A percentile compares a stretch with the other conserved stretches of the same genome.
Conservation (phyloP, 352 stramenopile genomes). For the Pythium oligandrum region DNA sequence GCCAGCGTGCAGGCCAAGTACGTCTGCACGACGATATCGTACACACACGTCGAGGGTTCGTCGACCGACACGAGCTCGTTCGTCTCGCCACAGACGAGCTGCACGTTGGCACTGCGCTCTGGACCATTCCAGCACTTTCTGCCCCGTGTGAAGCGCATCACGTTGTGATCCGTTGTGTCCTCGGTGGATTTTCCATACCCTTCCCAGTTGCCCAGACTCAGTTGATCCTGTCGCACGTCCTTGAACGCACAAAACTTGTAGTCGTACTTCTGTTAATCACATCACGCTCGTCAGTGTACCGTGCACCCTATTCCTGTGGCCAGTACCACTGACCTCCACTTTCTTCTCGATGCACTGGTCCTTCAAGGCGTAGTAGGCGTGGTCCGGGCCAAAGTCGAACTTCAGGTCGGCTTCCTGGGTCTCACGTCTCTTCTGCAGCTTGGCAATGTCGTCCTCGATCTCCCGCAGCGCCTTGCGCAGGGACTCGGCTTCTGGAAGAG, state of each 20-base stretch:
- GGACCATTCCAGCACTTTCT: slow-evolving; percentile 92
- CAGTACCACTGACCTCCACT: slow-evolving; percentile 43
- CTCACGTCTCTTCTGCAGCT: slow-evolving; percentile 44
- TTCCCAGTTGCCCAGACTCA: slow-evolving; percentile 76
- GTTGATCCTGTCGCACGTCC: slow-evolving; percentile 74
- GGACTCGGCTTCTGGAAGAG: slow-evolving; percentile 56
- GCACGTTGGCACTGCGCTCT: slow-evolving; percentile 65
- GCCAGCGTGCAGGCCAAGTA: slow-evolving; percentile 53
- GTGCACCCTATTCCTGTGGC: no score
- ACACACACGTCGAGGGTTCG: slow-evolving; percentile 91
- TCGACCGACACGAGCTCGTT: slow-evolving; percentile 87
- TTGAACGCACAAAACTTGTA: slow-evolving; percentile 89
- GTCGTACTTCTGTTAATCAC: slow-evolving; percentile 58
- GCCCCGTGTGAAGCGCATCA: slow-evolving; percentile 76
- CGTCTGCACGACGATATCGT: slow-evolving; percentile 82
- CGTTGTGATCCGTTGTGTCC: slow-evolving; percentile 30
- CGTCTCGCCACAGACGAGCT: slow-evolving; percentile 73
- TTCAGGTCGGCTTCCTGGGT: slow-evolving; percentile 31
- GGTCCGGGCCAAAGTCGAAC: slow-evolving; percentile 64
- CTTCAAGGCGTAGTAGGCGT: slow-evolving; percentile 71
- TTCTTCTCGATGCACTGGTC: slow-evolving; percentile 73
- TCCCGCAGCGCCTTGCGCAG: slow-evolving; percentile 58
- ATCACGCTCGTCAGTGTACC: neutral
- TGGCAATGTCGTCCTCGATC: slow-evolving; percentile 59
- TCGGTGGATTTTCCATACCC: slow-evolving; percentile 25